Base-by-base conservation (phyloP, 2,329 filamentous ascomycete species). In the Fusarium concolor region DNA sequence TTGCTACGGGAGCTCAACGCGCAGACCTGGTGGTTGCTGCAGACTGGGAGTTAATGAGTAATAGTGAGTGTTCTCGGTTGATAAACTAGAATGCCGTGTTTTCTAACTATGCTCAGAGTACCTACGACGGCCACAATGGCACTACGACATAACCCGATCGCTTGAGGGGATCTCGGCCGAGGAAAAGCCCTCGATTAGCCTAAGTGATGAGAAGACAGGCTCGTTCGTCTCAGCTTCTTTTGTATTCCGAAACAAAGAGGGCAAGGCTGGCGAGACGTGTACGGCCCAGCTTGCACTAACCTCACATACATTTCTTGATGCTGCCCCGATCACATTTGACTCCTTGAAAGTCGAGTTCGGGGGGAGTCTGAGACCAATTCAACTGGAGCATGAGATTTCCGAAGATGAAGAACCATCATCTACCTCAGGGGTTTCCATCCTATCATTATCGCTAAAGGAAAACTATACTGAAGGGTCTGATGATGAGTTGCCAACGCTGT, bases 1-100 rank as follows among this genome's bases (percentile, higher is more conserved):
- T 86, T 12, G 88, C 88, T 6, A 80, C 79, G 5, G 79, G 84
- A 62, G 79, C 81, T 45, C 83, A 83, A 10, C 83, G 86, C 52
- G 83, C 83, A 10, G 84, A 86, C 52, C 78, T 89, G 29, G 81
- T 90, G 10, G 77, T 91, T 35, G 82, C 87, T 28, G 85, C 89
- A 50, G 88, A 90, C 71, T 90, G 89, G 86, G 89, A 91, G 72
- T 79, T 91, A 43, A 80, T 90, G 75, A 83, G 87, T 59, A 84
- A 77, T 43, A 82, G 87, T 89, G 78, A 75, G 86, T 81, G 8
- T 24, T 26, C 37, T 20, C 5, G 10, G 17, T 4, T 14, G 4
- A 10, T 26, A 20, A 37, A 3, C 7, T 28, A 15, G n/a, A 17
- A 11, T 18, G 11, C 5, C 15, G 11, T 24, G 11, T 17, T 42